A percentile compares a stretch with the other conserved stretches of the same genome.
Conservation (phyloP, 306 rosid genomes). For the Begonia peltatifolia region DNA sequence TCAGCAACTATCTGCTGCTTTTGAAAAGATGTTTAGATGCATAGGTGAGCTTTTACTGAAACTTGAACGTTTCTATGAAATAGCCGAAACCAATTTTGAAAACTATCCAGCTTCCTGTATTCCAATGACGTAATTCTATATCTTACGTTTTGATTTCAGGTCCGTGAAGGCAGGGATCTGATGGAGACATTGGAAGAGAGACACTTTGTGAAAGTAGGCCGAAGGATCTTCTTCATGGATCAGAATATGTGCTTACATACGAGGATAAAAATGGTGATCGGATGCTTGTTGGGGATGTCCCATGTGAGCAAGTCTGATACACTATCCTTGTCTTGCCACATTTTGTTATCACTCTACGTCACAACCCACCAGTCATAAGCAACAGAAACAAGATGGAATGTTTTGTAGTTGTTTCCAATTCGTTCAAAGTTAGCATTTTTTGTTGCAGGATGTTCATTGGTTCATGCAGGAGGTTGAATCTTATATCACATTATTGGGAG, state of each 20-base stretch:
- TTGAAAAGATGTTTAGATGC: slow-evolving; percentile 95
- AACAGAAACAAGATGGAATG: no score
- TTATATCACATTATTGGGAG: no score
- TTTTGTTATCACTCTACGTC: no score
- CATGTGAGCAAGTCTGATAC: slow-evolving; percentile 64
- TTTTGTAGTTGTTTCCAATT: background rate
- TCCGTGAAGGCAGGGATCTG: slow-evolving; percentile 51
- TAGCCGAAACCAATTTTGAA: background rate
- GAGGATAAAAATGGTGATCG: slow-evolving; percentile 94
- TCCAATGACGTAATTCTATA: no score
- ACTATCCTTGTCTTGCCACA: no score
- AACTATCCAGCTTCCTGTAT: no score
- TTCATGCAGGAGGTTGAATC: slow-evolving; percentile 65
- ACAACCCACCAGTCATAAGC: no score
- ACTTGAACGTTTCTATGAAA: no score
- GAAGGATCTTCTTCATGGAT: slow-evolving; percentile 75
- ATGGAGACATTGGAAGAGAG: slow-evolving; percentile 63
- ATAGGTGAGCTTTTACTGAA: slow-evolving; percentile 36
- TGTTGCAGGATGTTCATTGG: slow-evolving; percentile 77
- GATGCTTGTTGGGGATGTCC: slow-evolving; percentile 99
- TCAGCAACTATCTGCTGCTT: slow-evolving; percentile 81
- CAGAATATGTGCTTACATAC: slow-evolving; percentile 81
- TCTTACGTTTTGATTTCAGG: slow-evolving; percentile 22
- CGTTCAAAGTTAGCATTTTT: slow-evolving; percentile 6
- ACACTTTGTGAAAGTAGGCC: slow-evolving; percentile 74